Base-by-base conservation (phyloP, 1,284 basidiomycete species). In the Inonotus obliquus region DNA sequence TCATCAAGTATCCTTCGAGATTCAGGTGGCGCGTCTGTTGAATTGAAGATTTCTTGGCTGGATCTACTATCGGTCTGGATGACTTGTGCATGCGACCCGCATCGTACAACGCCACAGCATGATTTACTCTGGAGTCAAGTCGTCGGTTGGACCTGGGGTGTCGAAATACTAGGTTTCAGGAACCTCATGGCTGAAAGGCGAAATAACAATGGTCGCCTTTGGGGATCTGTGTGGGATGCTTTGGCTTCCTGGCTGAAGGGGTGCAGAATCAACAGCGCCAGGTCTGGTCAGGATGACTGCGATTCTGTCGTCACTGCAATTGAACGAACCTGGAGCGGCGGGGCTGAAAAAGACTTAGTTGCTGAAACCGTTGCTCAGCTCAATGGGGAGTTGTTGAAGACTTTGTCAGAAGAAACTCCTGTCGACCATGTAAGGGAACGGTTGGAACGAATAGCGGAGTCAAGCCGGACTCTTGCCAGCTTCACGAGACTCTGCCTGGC, bases 111-210 rank as follows among this genome's bases (percentile, higher is more conserved):
- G 6, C 92, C 92, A 0, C 80, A 80, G 17, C 95, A 98, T 72
- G 93, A 94, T 63, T 85, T 98, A 52, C 77, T 91, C 2, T 98
- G 95, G 96, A 92, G 87, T 59, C 93, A 95, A 69, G 78, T 96
- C 4, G 75, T 77, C 14, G 86, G 83, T 1, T 89, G 89, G 81
- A 83, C 81, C 0, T 96, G 93, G 93, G 79, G 75, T 13, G 77
- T 80, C 1, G 86, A 91, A 51, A 72, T 87, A 1, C 67, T 83
- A 10, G 66, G 69, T 1, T 63, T 67, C 2, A 62, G 66, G 29
- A 63, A 65, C 23, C 44, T 69, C 7, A 44, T 71, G 69, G 19
- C 65, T 79, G n/a, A 71, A n/a, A 58, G 76, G 14, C 67, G 61
- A 17, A 68, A 68, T 39, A 63, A 77, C 14, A 56, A 65, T 1